Base-by-base conservation (phyloP, 345 rosid genomes). In the Pugionium cornutum region DNA sequence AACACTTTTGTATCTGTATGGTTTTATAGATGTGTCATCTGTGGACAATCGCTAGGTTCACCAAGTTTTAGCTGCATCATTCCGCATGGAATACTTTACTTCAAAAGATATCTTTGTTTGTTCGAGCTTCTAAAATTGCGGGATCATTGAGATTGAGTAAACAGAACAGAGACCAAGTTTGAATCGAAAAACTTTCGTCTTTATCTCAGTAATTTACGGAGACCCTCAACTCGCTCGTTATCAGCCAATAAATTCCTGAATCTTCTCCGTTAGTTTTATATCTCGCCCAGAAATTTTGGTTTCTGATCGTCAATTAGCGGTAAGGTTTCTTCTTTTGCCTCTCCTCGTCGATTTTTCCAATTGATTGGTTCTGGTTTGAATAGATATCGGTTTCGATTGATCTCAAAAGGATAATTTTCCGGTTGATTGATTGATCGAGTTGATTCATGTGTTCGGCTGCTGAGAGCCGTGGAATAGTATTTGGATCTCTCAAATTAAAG, bases 401-500 rank as follows among this genome's bases (percentile, higher is more conserved):
- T 63, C 37, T 63, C 51, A 4, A n/a, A 54, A 56, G 48, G 60
- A 53, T 40, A 5, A 2, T 37, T 40, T 8, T 25, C 9, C 4
- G 31, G 1, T 62, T 40, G 53, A 26, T 57, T 37, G 2, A 25
- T 64, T 30, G 36, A 40, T 6, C 28, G 28, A 26, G 4, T 29
- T 35, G 50, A 34, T 48, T 72, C 58, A 44, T 63, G 34, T 31
- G 9, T 70, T 62, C 35, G 30, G 58, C 47, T 62, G 45, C 10
- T 46, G 54, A 29, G 11, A 32, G 7, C 25, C 30, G 52, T 55
- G 62, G 62, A 61, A 18, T 53, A 11, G 47, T 42, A 65, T 56
- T 71, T 74, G 60, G 75, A 52, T 62, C 68, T 26, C 39, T 75
- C 57, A 74, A 34, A 40, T 64, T 34, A 11, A 58, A 49, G 53